A percentile compares a stretch with the other conserved stretches of the same genome.
Evolutionary conservation across 345 rosid species (phyloP).

Genomic region (Crucihimalaya himalaica): DNA sequence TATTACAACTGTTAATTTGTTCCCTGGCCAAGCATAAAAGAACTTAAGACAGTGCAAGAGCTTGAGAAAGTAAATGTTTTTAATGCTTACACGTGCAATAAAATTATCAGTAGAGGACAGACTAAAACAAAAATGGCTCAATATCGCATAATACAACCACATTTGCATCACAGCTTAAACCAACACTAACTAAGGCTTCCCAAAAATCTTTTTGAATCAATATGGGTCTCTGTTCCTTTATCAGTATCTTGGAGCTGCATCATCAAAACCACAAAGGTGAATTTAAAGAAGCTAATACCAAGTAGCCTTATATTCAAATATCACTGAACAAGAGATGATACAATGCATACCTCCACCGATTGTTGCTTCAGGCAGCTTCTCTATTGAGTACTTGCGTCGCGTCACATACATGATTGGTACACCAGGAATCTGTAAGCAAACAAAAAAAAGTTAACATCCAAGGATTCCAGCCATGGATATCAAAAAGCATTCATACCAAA

Average conservation of each 20-base stretch:
- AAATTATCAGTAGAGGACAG: conserved; percentile 30
- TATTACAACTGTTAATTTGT: neutral
- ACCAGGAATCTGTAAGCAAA: conserved; percentile 68
- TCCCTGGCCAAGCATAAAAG: conserved; percentile 50
- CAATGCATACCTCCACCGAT: conserved; percentile 81
- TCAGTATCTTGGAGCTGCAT: conserved; percentile 67
- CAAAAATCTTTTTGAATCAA: neutral
- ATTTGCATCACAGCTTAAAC: conserved; percentile 20
- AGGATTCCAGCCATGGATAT: conserved; percentile 5
- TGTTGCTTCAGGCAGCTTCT: conserved; percentile 94
- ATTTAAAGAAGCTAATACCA: neutral
- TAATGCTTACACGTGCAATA: neutral
- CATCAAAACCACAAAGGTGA: neutral
- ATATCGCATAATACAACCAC: neutral
- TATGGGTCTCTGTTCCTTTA: neutral
- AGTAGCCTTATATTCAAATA: neutral
- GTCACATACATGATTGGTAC: conserved; percentile 93
- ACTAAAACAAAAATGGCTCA: conserved; percentile 11
- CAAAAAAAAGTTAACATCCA: neutral
- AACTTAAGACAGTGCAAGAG: neutral
- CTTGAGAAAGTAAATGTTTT: neutral
- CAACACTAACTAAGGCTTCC: conserved; percentile 5
- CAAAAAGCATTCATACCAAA: neutral
- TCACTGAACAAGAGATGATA: neutral
- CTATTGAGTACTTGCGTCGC: conserved; percentile 78